A percentile compares a stretch with the other conserved stretches of the same genome.
Conservation (phyloP, 495 filamentous ascomycete species). For the Podospora bellae-mahoneyi region DNA sequence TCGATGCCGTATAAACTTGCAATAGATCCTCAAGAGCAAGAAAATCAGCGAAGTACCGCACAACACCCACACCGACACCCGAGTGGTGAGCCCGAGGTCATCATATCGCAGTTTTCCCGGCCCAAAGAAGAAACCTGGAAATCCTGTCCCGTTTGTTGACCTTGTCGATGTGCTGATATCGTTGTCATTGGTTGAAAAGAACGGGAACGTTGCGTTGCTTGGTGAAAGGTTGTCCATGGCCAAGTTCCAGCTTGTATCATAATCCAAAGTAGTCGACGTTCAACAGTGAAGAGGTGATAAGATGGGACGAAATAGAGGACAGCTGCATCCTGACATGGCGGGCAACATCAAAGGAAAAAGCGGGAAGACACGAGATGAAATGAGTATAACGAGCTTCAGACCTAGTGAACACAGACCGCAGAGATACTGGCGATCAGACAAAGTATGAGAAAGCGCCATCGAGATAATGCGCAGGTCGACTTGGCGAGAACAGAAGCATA, state of each 20-base stretch:
- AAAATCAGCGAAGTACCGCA: conserved; percentile 25
- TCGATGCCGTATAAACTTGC: conserved; percentile 31
- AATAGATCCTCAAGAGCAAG: conserved; percentile 32
- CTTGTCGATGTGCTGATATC: background rate
- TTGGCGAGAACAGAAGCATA: no score
- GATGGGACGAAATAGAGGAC: background rate
- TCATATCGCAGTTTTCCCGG: background rate
- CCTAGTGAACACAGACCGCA: background rate
- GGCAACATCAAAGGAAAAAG: background rate
- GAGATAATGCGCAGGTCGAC: background rate
- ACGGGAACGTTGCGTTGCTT: background rate
- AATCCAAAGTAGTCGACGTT: background rate
- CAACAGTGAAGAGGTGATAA: background rate
- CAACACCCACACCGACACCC: conserved; percentile 31
- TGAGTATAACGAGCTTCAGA: background rate
- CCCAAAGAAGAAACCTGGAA: conserved; percentile 6
- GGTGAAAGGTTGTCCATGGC: background rate
- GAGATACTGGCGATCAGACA: background rate
- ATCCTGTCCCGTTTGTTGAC: background rate
- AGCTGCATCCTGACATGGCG: background rate
- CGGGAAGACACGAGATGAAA: background rate
- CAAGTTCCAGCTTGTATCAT: background rate
- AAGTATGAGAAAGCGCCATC: background rate
- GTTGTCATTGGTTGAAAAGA: background rate
- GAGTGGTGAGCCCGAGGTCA: conserved; percentile 6